Base-by-base conservation (phyloP, 2,329 filamentous ascomycete genomes). In the Trichoderma afroharzianum region DNA sequence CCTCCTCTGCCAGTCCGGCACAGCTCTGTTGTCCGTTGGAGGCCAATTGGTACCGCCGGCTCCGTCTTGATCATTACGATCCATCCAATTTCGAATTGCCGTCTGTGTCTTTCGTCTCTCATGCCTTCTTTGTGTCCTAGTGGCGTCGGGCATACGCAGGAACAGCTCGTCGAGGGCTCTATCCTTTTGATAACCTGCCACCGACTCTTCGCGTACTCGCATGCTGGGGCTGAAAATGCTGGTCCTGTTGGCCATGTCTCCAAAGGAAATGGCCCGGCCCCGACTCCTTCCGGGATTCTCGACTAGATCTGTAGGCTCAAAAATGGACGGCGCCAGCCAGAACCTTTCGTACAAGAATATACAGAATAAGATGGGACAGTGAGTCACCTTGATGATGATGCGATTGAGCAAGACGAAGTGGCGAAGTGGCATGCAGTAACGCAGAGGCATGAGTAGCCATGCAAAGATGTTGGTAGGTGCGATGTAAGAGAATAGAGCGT, bases 101-200 rank as follows among this genome's bases (percentile, higher is more conserved):
- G 91, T 94, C 74, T 92, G 92, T 1, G 92, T 93, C 79, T 94
- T 92, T 47, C 89, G 88, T 73, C 90, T 87, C 75, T 93, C 91
- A 32, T 88, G 85, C 64, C 88, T 86, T 63, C 87, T 85, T 62
- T 88, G 87, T 2, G 87, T 90, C 21, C 88, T 86, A 68, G 87
- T 87, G 63, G 88, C 85, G 72, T 91, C 91, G 32, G 92, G 93
- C 0, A 90, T 89, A 21, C 88, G 85, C 73, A 93, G 88, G 79
- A 98, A 98, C 0, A 98, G 94, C 78, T 98, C 95, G 75, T 97
- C 95, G 26, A 98, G 83, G 8, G 94, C 95, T 68, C 90, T 91
- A 76, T 98, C 95, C 78, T 98, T 97, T 76, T 95, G 93, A 76
- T 92, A 95, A 1, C 94, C 96, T 43, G 92, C 90, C 67, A 97